A percentile compares a stretch with the other conserved stretches of the same genome.
Conservation (phyloP, 2,329 filamentous ascomycete genomes). For the Sporothrix sp. region DNA sequence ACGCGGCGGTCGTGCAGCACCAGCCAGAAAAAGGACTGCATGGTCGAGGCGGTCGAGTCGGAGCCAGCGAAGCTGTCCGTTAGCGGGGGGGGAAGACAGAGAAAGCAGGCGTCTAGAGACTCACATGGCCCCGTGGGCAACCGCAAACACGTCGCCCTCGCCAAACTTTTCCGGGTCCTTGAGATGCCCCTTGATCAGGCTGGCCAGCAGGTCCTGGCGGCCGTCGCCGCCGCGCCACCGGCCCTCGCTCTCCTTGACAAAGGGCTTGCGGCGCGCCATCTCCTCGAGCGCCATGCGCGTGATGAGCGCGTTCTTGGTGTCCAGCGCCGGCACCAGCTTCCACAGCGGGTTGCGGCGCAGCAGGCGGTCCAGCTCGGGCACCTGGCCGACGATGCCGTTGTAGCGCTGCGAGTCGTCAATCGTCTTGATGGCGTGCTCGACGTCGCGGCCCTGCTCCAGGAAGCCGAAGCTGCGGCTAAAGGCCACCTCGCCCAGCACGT, state of each 20-base stretch:
- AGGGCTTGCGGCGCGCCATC: conserved; percentile 36
- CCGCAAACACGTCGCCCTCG: conserved; percentile 46
- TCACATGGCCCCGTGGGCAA: conserved; percentile 48
- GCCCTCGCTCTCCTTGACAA: conserved; percentile 35
- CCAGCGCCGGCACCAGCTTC: conserved; percentile 33
- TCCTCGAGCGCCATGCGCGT: conserved; percentile 44
- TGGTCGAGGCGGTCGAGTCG: conserved; percentile 50
- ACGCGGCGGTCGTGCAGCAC: conserved; percentile 35
- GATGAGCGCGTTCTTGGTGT: conserved; percentile 37
- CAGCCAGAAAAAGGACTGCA: conserved; percentile 47
- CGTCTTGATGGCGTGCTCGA: conserved; percentile 41
- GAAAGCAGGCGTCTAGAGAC: too few species aligned
- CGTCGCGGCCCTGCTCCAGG: conserved; percentile 38
- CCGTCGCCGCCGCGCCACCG: conserved; percentile 32
- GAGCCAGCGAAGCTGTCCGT: conserved; percentile 52
- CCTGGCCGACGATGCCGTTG: conserved; percentile 42
- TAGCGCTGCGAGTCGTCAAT: conserved; percentile 44
- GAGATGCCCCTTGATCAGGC: conserved; percentile 42
- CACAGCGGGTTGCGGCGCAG: conserved; percentile 41
- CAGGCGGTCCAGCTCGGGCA: conserved; percentile 39
- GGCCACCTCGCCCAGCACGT: conserved; percentile 42
- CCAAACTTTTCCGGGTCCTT: conserved; percentile 38
- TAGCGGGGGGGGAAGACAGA: too few species aligned
- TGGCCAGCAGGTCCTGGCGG: conserved; percentile 40
- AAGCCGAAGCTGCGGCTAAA: conserved; percentile 45